phyloP scores from a whole-genome alignment of 176 grass and related monocot species.

The Tillandsia fasciculata region DNA sequence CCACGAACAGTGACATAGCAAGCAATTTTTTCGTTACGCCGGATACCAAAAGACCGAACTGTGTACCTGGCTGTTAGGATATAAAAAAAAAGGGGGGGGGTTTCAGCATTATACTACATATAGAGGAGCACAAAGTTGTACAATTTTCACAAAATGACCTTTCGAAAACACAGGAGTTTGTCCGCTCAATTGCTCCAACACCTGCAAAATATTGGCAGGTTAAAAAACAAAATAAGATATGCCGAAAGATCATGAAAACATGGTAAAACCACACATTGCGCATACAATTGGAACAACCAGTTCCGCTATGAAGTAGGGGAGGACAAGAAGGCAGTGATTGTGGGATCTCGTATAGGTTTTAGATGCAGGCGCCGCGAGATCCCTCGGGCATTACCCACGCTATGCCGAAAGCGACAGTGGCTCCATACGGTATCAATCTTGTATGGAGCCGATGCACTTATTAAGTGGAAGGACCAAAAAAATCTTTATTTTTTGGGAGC shows the following conservation, averaged over 20 bases:
- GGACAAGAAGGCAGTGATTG: too few relatives aligned
- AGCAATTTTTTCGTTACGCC: constrained; percentile 42
- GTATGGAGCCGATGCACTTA: too few relatives aligned
- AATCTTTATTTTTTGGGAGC: too few relatives aligned
- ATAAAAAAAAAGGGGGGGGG: neutral
- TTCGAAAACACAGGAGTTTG: constrained; percentile 41
- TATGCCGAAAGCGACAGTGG: too few relatives aligned
- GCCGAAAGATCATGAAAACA: neutral
- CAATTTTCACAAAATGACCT: constrained; percentile 3
- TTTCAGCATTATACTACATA: neutral
- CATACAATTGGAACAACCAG: too few relatives aligned
- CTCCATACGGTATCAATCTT: too few relatives aligned
- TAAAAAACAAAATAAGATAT: neutral
- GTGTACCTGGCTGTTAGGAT: constrained; percentile 31
- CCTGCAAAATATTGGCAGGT: constrained; percentile 11
- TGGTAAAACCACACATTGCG: neutral
- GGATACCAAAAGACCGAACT: constrained; percentile 38
- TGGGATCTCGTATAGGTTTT: too few relatives aligned
- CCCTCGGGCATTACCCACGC: too few relatives aligned
- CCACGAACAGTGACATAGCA: constrained; percentile 43
- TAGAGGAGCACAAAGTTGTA: neutral
- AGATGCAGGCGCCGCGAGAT: too few relatives aligned
- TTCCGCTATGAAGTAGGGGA: too few relatives aligned
- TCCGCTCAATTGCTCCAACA: constrained; percentile 39
- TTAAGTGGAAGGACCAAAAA: too few relatives aligned